A percentile compares a stretch with the other conserved stretches of the same genome.
phyloP scores from a whole-genome alignment of 169 alveolate species.

The Cryptosporidium andersoni region DNA sequence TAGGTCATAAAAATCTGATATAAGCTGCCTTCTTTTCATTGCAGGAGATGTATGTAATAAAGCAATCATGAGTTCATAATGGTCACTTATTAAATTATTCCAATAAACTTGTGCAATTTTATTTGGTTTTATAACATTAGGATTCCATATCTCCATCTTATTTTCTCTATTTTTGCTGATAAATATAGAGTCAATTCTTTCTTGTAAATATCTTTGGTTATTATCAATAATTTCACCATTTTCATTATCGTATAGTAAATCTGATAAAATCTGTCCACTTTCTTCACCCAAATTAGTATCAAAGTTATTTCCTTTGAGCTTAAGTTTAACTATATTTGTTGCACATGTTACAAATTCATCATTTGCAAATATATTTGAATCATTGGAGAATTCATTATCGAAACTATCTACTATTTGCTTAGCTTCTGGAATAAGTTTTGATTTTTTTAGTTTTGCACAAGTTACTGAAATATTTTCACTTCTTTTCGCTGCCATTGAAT shows the following conservation, averaged over 20 bases:
- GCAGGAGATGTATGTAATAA: slow-evolving; percentile 54
- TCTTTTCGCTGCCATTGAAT: not conserved
- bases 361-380: slow-evolving; percentile 8
- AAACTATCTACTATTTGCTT: slow-evolving; percentile 30
- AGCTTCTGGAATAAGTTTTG: slow-evolving; percentile 43
- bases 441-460: slow-evolving; percentile 21
- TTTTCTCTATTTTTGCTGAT: not conserved
- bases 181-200: slow-evolving; percentile 5
- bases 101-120: slow-evolving; percentile 50
- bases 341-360: slow-evolving; percentile 43
- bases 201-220: not conserved
- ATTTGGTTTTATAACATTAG: slow-evolving; percentile 45
- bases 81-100: slow-evolving; percentile 18
- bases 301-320: not conserved
- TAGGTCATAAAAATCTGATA: slow-evolving; percentile 32
- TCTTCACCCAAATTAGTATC: not conserved
- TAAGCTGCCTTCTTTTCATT: slow-evolving; percentile 13
- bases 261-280: not conserved
- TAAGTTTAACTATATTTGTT: not conserved
- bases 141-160: slow-evolving; percentile 18
- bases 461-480: not conserved
- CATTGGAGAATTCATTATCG: slow-evolving; percentile 6
- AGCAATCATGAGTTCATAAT: slow-evolving; percentile 50
- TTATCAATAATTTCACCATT: not conserved
- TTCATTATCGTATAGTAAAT: not conserved